phyloP scores from a whole-genome alignment of 2,329 filamentous ascomycete species.

The Cercospora sesami region DNA sequence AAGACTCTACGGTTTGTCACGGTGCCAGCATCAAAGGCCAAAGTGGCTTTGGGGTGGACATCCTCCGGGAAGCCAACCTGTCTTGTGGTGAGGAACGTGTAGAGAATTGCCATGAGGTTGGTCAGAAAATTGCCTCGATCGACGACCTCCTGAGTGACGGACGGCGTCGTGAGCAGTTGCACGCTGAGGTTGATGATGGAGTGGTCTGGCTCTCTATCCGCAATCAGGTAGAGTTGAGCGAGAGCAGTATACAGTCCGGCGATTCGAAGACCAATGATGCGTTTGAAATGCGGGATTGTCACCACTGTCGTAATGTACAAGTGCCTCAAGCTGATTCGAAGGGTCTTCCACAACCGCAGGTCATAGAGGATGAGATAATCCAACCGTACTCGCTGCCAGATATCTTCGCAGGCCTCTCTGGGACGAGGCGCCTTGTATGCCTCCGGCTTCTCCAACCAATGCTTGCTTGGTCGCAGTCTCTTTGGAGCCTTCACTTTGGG shows the following conservation, averaged over 20 bases:
- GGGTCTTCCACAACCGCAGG: constrained; percentile 92
- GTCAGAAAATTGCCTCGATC: constrained; percentile 94
- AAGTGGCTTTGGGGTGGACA: constrained; percentile 77
- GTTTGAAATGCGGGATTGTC: constrained; percentile 92
- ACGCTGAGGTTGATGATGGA: constrained; percentile 97
- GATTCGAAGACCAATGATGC: constrained; percentile 87
- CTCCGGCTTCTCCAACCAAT: constrained; percentile 82
- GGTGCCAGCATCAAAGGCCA: constrained; percentile 91
- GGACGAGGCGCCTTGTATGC: constrained; percentile 54
- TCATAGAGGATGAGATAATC: constrained; percentile 97
- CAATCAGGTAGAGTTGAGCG: constrained; percentile 91
- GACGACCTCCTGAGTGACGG: constrained; percentile 93
- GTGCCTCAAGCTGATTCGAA: constrained; percentile 84
- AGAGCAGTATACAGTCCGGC: constrained; percentile 91
- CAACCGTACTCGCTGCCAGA: constrained; percentile 83
- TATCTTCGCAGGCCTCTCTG: constrained; percentile 72
- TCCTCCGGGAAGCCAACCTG: constrained; percentile 94
- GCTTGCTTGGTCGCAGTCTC: constrained; percentile 67
- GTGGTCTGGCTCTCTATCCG: constrained; percentile 93
- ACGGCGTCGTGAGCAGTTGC: constrained; percentile 94
- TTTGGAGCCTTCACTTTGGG: constrained; percentile 54
- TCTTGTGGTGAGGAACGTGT: constrained; percentile 92
- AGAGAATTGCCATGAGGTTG: constrained; percentile 91
- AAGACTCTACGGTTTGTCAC: constrained; percentile 95
- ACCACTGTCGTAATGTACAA: constrained; percentile 97